Base-by-base conservation (phyloP, 208 protist genomes). In the Histomonas meleagridis region DNA sequence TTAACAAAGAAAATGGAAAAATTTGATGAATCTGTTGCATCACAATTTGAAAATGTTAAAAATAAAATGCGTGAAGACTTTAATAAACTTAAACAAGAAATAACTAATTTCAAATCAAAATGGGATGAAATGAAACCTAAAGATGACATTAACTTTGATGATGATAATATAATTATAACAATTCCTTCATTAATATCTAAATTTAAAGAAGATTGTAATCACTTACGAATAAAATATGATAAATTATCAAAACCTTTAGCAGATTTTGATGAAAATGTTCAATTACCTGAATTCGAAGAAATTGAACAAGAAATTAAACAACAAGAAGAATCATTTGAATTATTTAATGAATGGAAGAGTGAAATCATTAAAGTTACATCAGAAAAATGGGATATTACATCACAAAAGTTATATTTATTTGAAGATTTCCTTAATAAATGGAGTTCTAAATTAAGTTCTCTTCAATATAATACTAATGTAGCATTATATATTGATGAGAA, bases 221-320 rank as follows among this genome's bases (percentile, higher is more conserved):
- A 51, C 32, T 35, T 86, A 0, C 40, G 38, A 1, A 46, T 23
- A 7, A 86, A 86, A 55, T 86, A 86, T 55, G 76, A 86, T 55
- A 40, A 4, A n/a, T n/a, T 86, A 1, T 12, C 76, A 38, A 86
- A 86, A 55, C 76, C 76, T 38, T 86, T 86, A 46, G 46, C 76
- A 40, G 76, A 86, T 21, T 86, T 86, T 48, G 76, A 86, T 55
- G 76, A 86, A 55, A 86, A 86, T 57, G 76, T 86, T 86, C 46
- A 51, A 38, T 32, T 86, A 14, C 40, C 43, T 57, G 76, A 86
- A 86, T n/a, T 86, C 26, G 76, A 86, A 0, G 76, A 86, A 55
- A 55, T 86, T 7, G 76, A 86, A n/a, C 9, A 26, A 2, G 76
- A 86, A 86, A 51, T 86, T n/a, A 86, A 55, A 7, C 76, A 43